Evolutionary conservation across 2,329 filamentous ascomycete species (phyloP), one percentile per base, ranked within the genome.

Genomic region (Endocalyx cinctus): DNA sequence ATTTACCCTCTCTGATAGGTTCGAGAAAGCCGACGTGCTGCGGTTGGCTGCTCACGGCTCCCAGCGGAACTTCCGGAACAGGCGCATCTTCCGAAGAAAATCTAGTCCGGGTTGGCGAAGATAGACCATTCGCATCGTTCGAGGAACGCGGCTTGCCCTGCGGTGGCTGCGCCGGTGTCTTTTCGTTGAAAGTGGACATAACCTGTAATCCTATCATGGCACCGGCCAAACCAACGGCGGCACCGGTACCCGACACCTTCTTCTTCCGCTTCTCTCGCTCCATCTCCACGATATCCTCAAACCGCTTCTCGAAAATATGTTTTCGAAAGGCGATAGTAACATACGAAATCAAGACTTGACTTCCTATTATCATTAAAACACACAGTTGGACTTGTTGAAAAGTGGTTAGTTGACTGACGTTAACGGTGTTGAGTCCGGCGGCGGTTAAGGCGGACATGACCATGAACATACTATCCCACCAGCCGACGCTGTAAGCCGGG

Each of bases 381-480:
- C 79, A 83, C 8, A 87, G 63, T 25, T 83, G 58, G 17, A 74
- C 60, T 53, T 87, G 83, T 54, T 87, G 82, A 50, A 79, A 82
- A 0, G 74, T 79, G 25, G 77, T 84, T 48, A 86, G 51, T 17
- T 67, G 62, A 35, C 73, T 79, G 16, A 85, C 59, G 49, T 82
- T 77, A 45, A 79, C 71, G 2, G 80, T 82, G 47, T 84, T 85
- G 36, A 86, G 62, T 0, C 82, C 82, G 6, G 80, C 74, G 33
- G 77, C 67, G 6, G 79, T 83, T 63, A 85, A 79, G 27, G 80
- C 79, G 35, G 76, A 82, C 25, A 79, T 67, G 31, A 74, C 72
- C 32, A 85, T 57, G 52, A 85, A 86, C 12, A 86, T 55, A n/a
- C 74, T 69, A 50, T 86, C 80, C 23, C 69, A 69, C 55, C 79